Percentiles rank a stretch among this genome's conserved stretches.
Evolutionary conservation across 129 eudicot species (phyloP).

Genomic region (Helianthus tuberosus): DNA sequence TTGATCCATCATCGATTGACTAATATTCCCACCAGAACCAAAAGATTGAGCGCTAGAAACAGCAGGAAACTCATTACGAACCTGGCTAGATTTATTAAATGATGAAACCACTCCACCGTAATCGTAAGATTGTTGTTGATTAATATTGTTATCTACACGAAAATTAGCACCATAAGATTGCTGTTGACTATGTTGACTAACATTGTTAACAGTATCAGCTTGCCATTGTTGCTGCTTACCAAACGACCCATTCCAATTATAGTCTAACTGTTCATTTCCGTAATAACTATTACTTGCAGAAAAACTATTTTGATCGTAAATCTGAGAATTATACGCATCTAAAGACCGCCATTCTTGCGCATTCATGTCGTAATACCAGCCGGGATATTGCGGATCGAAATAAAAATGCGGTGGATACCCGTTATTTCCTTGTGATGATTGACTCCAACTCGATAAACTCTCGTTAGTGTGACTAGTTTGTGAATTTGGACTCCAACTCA

Average conservation of each 20-base stretch:
- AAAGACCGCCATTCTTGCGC: conserved; percentile 71
- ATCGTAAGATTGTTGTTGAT: conserved; percentile 48
- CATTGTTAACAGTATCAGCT: conserved; percentile 24
- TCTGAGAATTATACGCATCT: conserved; percentile 56
- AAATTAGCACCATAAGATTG: conserved; percentile 33
- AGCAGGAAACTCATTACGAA: conserved; percentile 39
- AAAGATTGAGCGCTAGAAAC: conserved; percentile 42
- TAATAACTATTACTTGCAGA: conserved; percentile 42
- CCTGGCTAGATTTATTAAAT: conserved; percentile 45
- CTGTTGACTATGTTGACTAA: conserved; percentile 17
- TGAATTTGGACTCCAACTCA: conserved; percentile 60
- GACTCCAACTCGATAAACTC: conserved; percentile 60
- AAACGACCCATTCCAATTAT: conserved; percentile 49
- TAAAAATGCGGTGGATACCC: conserved; percentile 90
- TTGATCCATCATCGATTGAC: conserved; percentile 41
- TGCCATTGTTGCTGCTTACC: conserved; percentile 52
- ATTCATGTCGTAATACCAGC: conserved; percentile 89
- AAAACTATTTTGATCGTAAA: conserved; percentile 45
- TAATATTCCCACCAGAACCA: conserved; percentile 47
- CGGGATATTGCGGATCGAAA: conserved; percentile 97
- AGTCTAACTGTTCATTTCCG: conserved; percentile 45
- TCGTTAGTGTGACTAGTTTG: conserved; percentile 45
- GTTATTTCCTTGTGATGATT: conserved; percentile 48
- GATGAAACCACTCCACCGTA: conserved; percentile 45
- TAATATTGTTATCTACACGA: conserved; percentile 43